Evolutionary conservation across 2,329 filamentous ascomycete species (phyloP).

Genomic region (Fusarium ramigenum): DNA sequence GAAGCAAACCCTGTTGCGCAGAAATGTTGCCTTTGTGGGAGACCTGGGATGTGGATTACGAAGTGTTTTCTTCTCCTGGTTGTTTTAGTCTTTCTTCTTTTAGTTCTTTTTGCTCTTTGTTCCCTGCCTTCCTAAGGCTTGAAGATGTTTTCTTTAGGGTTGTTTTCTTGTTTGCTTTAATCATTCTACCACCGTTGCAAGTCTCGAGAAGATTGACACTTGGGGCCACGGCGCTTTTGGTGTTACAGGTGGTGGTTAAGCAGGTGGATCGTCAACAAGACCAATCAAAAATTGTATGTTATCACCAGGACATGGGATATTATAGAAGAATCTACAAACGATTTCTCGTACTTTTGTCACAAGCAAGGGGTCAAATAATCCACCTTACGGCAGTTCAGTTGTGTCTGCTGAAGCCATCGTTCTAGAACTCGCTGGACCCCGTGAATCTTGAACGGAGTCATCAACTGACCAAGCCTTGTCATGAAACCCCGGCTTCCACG

Average conservation of each 20-base stretch:
- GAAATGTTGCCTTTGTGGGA: neutral
- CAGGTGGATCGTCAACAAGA: neutral
- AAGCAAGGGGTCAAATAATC: accelerated
- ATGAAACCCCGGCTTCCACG: neutral
- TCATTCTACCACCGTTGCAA: accelerated
- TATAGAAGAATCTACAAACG: too few relatives aligned
- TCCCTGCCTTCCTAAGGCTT: accelerated
- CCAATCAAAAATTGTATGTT: neutral
- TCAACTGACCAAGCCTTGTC: neutral
- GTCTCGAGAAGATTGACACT: neutral
- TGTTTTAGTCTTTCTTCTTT: neutral
- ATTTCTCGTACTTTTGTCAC: too few relatives aligned
- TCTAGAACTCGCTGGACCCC: neutral
- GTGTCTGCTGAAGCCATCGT: accelerated
- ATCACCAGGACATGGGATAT: neutral
- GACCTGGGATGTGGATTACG: accelerated
- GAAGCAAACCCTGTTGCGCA: too few relatives aligned
- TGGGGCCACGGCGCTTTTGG: neutral
- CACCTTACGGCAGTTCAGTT: neutral
- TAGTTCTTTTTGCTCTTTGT: accelerated
- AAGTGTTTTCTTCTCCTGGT: too few relatives aligned
- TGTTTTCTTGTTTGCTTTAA: neutral
- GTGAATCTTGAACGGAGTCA: neutral
- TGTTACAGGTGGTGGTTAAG: neutral
- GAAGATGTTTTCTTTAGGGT: too few relatives aligned